phyloP scores from a whole-genome alignment of 345 rosid species.

The Eucalyptus pauciflora region DNA sequence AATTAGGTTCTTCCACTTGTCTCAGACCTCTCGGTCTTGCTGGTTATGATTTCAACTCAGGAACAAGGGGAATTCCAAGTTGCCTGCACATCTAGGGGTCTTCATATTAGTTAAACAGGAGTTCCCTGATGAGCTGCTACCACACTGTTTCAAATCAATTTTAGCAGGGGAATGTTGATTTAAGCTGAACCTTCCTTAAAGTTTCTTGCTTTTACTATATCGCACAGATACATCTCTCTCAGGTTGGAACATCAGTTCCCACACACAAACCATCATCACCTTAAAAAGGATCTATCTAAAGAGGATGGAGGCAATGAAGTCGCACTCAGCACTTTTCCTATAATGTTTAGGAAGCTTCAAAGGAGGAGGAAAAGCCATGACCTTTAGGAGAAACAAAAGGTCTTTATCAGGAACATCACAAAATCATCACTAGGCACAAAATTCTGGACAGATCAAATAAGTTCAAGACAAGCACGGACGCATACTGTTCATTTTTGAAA shows the following conservation, averaged over 20 bases:
- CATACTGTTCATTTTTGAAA: background rate
- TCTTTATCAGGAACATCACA: background rate
- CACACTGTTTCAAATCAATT: background rate
- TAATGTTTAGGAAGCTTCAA: background rate
- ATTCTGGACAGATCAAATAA: background rate
- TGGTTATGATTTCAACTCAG: background rate
- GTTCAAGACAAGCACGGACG: background rate
- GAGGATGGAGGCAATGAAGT: background rate
- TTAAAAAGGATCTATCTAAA: background rate
- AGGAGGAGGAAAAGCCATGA: background rate
- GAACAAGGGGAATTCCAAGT: background rate
- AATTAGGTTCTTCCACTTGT: background rate
- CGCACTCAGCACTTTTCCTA: background rate
- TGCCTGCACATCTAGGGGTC: background rate
- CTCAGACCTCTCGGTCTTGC: background rate
- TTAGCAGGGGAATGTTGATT: background rate
- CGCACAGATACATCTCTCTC: background rate
- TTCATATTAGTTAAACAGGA: background rate
- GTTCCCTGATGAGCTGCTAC: background rate
- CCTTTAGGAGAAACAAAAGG: background rate
- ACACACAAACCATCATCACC: background rate
- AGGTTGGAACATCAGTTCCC: background rate
- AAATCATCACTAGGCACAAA: background rate
- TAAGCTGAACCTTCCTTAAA: background rate
- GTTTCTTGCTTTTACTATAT: background rate